Evolutionary conservation across 352 stramenopile species (phyloP).

Genomic region (Phytophthora ohioensis): DNA sequence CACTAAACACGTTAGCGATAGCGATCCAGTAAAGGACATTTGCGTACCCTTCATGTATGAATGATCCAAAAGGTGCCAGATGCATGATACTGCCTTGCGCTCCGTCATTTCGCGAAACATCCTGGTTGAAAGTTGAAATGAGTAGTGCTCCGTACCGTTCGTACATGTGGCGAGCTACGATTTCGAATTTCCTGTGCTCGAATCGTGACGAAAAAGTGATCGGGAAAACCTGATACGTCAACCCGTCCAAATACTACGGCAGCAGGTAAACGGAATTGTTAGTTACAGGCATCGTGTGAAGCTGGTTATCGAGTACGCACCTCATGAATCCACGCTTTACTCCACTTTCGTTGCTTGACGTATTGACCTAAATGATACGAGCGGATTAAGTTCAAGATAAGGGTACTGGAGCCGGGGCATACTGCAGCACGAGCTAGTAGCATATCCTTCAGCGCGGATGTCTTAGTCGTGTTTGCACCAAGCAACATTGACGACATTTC

Average conservation of each 20-base stretch:
- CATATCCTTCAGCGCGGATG: slow-evolving; percentile 56
- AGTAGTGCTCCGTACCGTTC: slow-evolving; percentile 60
- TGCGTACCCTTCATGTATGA: slow-evolving; percentile 65
- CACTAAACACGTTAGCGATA: neutral
- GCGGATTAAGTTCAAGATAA: slow-evolving; percentile 76
- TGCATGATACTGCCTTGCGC: slow-evolving; percentile 22
- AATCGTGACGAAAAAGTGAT: slow-evolving; percentile 71
- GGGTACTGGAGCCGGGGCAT: slow-evolving; percentile 65
- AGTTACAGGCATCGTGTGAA: neutral
- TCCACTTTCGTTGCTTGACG: slow-evolving; percentile 33
- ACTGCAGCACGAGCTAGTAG: slow-evolving; percentile 62
- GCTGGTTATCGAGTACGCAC: slow-evolving; percentile 25
- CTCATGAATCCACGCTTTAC: slow-evolving; percentile 73
- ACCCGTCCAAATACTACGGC: slow-evolving; percentile 69
- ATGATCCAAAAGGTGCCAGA: slow-evolving; percentile 52
- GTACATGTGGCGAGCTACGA: slow-evolving; percentile 66
- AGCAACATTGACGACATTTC: slow-evolving; percentile 60
- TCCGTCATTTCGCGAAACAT: neutral
- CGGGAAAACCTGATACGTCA: slow-evolving; percentile 74
- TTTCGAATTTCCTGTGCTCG: slow-evolving; percentile 58
- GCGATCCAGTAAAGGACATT: neutral
- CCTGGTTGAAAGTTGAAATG: slow-evolving; percentile 30
- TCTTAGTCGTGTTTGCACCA: slow-evolving; percentile 55
- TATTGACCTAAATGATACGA: slow-evolving; percentile 59
- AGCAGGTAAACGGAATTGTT: slow-evolving; percentile 1